Evolutionary conservation across 129 eudicot genomes (phyloP), one percentile per base, ranked within the genome.

Genomic region (Artemisia annua): DNA sequence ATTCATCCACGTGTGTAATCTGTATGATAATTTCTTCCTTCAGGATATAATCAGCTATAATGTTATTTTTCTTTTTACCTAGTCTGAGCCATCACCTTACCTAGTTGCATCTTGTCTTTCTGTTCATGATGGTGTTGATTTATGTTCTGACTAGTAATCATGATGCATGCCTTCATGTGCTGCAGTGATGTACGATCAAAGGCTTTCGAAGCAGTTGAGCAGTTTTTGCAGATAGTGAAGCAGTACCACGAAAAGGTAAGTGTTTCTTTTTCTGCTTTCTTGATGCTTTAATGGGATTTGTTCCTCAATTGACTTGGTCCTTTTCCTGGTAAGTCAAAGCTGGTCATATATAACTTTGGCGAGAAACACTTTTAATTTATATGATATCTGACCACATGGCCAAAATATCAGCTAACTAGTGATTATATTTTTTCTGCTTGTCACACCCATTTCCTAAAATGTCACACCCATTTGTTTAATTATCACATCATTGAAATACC

Each of bases 201-300:
- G 83, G 96, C 95, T 61, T 89, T 87, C 75, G 87, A 89, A 87
- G 90, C 96, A 66, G 91, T 87, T 81, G 97, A 90, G 66, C 91
- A 87, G 22, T 87, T 87, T 82, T 73, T 87, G 88, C 85, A 87
- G 77, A 81, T 87, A 75, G 81, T 85, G 81, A 90, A 82, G 84
- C 94, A 87, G 72, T 79, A 65, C 54, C 82, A 90, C 20, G 96
- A 87, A 39, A 87, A 87, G 96, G 96, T 90, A 44, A 48, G 80
- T 39, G 22, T 64, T 24, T 52, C 58, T 19, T 66, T 66, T 75
- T 48, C 48, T 66, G 35, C 7, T 50, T 63, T 74, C 10, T 73
- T 62, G 67, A 61, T n/a, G 77, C 67, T 48, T 72, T 72, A 14
- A 44, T n/a, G 48, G 68, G 18, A 32, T 73, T 55, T 61, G 62